A percentile compares a stretch with the other conserved stretches of the same genome.
Conservation (phyloP, 2,329 filamentous ascomycete species). For the Botrytis paeoniae region DNA sequence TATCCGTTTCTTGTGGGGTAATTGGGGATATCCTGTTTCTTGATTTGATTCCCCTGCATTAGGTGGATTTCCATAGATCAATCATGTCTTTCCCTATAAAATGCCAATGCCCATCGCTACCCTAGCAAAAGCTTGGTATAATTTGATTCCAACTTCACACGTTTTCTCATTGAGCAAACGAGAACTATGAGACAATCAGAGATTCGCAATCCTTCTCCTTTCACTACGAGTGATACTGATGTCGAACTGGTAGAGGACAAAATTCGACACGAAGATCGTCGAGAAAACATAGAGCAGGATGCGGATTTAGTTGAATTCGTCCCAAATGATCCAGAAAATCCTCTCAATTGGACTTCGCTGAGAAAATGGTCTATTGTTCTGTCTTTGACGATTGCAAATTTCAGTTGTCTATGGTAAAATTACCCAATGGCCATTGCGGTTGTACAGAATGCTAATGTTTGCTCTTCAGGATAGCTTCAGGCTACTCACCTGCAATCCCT, state of each 20-base stretch:
- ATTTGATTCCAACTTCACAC: neutral
- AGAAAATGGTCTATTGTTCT: constrained; percentile 30
- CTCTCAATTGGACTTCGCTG: constrained; percentile 30
- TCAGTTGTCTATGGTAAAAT: constrained; percentile 39
- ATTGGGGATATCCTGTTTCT: neutral
- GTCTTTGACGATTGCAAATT: constrained; percentile 28
- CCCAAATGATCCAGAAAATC: constrained; percentile 32
- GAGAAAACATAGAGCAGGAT: neutral
- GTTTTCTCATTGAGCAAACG: neutral
- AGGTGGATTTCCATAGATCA: neutral
- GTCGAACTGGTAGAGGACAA: constrained; percentile 5
- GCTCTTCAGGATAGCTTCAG: constrained; percentile 33
- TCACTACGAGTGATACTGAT: neutral
- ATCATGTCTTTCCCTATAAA: constrained; percentile 9
- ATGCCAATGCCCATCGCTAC: neutral
- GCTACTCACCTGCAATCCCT: constrained; percentile 3
- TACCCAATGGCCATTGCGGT: constrained; percentile 48
- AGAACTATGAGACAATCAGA: constrained; percentile 4
- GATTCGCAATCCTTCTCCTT: neutral
- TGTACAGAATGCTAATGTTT: constrained; percentile 44
- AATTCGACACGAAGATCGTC: neutral
- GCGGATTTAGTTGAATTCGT: constrained; percentile 1
- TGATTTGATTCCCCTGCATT: neutral
- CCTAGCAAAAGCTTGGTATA: constrained; percentile 2
- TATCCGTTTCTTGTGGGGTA: neutral